These are phyloP conservation scores for Trichoderma lentiforme DNA, from an alignment of 2,329 filamentous ascomycete genomes.

Conservation along the genomic window DNA sequence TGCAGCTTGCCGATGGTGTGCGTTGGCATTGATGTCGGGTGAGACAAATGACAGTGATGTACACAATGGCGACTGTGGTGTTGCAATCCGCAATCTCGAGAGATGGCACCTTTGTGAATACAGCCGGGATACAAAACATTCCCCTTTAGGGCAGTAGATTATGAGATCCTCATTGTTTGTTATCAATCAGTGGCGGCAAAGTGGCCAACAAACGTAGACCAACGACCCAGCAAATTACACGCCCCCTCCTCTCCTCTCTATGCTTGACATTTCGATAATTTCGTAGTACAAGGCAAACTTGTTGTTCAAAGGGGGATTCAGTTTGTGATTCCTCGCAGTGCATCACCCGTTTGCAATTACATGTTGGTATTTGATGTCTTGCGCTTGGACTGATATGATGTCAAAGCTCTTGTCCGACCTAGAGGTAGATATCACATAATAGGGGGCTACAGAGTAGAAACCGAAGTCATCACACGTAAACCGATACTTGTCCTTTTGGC, in stretches of 20 bases:
- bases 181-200: neutral
- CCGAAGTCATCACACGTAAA: neutral
- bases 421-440: neutral
- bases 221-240: neutral
- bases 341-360: too few species aligned
- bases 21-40: neutral
- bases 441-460: neutral
- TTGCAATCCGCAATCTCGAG: neutral
- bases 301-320: neutral
- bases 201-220: neutral
- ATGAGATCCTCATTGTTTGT: neutral
- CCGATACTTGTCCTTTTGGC: neutral
- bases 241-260: neutral
- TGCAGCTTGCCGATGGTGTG: neutral
- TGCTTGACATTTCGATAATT: neutral
- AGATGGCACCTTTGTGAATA: neutral
- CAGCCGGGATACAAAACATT: neutral
- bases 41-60: neutral
- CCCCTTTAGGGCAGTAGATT: neutral
- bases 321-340: neutral
- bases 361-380: neutral
- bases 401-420: neutral
- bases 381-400: neutral
- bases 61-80: neutral
- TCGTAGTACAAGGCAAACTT: neutral